Evolutionary conservation across 345 rosid species (phyloP), one percentile per base, ranked within the genome.

Genomic region (Cardamine chenopodiifolia): DNA sequence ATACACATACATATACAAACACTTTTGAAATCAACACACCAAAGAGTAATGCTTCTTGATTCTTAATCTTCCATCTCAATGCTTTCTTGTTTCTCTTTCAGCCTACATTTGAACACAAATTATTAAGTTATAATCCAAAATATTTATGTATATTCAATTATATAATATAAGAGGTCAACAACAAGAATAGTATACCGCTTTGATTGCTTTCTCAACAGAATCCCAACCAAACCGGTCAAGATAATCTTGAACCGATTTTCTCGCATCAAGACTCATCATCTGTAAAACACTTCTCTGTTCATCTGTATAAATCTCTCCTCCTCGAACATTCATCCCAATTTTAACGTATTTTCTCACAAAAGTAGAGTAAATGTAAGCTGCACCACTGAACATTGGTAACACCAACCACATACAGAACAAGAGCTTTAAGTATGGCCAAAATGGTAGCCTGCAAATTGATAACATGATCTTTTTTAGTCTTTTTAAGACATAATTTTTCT

Each of bases 241-340:
- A 70, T 80, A 94, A 20, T 87, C 87, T 50, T 80, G 83, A 49
- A 79, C 97, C 10, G 88, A 85, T 75, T 82, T 94, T 70, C 98
- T 78, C 0, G 96, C 92, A 14, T 93, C 97, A 25, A 88, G 86
- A 88, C 90, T 91, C 87, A 90, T 85, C 97, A 94, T 94, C 78
- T 88, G 91, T n/a, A 91, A 84, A 23, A 87, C 80, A 75, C 83
- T 94, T 79, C 74, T 87, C n/a, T 86, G 96, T 4, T 83, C 85
- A 18, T 86, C 87, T 0, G 93, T 58, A 45, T 83, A 88, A 31
- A 55, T 78, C 2, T 81, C 45, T 62, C 79, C 82, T 48, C 75
- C 81, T 42, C 79, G 73, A 52, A 82, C 83, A 20, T 70, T 18
- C 55, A 81, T 82, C 14, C 88, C 92, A 37, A 91, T 68, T 72